These are phyloP conservation scores for Calonectria ilicicola DNA, from an alignment of 2,329 filamentous ascomycete genomes.

Conservation along the genomic window DNA sequence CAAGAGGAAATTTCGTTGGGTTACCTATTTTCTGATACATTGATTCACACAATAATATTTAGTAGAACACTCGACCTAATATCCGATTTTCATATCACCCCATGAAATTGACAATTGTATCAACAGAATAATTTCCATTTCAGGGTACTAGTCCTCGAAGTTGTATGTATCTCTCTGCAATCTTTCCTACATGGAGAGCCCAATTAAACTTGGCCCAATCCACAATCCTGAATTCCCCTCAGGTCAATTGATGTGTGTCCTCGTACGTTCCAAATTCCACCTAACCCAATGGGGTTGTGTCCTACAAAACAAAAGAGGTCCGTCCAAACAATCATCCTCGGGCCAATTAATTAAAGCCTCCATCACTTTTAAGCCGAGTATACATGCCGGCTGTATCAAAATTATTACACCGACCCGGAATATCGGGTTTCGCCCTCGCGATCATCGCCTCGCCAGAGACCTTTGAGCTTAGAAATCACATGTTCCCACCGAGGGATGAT, in stretches of 20 bases:
- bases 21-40: too few species aligned
- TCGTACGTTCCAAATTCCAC: not conserved
- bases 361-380: not conserved
- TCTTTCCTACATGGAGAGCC: slow-evolving; percentile 3
- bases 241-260: not conserved
- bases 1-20: not conserved
- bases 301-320: not conserved
- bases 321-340: not conserved
- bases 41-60: too few species aligned
- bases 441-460: slow-evolving; percentile 6
- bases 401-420: not conserved
- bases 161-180: slow-evolving; percentile 1
- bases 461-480: slow-evolving; percentile 7
- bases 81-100: not conserved
- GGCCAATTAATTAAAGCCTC: not conserved
- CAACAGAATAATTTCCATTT: not conserved
- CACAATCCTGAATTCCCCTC: not conserved
- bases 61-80: not conserved
- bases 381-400: not conserved
- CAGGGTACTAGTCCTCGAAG: not conserved
- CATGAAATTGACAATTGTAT: not conserved
- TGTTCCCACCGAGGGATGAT: slow-evolving; percentile 30
- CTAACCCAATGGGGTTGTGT: not conserved
- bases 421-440: not conserved
- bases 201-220: not conserved